Evolutionary conservation across 1,139 yeast genomes (phyloP).

Genomic region (Protomyces pachydermus): DNA sequence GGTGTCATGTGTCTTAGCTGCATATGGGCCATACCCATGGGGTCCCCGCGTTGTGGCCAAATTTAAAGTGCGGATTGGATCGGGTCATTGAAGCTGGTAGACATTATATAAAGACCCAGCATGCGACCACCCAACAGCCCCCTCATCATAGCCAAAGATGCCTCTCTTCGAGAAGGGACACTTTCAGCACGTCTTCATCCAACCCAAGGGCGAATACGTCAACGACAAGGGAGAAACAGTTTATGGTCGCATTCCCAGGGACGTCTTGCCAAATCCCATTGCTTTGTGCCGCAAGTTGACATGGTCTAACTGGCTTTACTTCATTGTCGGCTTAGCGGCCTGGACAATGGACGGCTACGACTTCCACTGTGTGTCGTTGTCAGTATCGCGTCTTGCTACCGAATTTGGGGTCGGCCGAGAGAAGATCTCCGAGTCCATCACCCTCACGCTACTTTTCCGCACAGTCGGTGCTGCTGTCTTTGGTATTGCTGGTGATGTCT

Average conservation of each 20-base stretch:
- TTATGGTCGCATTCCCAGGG: slow-evolving; percentile 6
- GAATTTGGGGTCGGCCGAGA: slow-evolving; percentile 50
- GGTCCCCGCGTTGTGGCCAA: too few species aligned
- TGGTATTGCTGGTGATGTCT: slow-evolving; percentile 61
- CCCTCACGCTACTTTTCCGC: slow-evolving; percentile 59
- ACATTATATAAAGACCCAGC: too few species aligned
- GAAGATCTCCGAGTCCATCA: slow-evolving; percentile 64
- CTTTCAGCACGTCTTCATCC: background rate
- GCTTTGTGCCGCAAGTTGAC: slow-evolving; percentile 43
- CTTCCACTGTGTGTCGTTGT: slow-evolving; percentile 66
- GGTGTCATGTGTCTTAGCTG: too few species aligned
- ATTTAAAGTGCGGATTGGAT: too few species aligned
- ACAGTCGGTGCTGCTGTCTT: slow-evolving; percentile 56
- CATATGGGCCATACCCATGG: too few species aligned
- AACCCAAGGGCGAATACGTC: slow-evolving; percentile 2
- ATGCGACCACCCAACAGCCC: too few species aligned
- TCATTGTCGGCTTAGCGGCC: slow-evolving; percentile 58
- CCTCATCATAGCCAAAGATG: background rate
- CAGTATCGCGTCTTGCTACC: slow-evolving; percentile 53
- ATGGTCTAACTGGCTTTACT: slow-evolving; percentile 56
- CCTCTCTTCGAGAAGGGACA: background rate
- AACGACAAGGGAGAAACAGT: background rate
- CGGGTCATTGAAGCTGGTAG: too few species aligned
- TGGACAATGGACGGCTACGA: slow-evolving; percentile 82
- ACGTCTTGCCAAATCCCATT: slow-evolving; percentile 2